Base-by-base conservation (phyloP, 1,139 yeast genomes). In the Blastobotrys raffinosifermentans region DNA sequence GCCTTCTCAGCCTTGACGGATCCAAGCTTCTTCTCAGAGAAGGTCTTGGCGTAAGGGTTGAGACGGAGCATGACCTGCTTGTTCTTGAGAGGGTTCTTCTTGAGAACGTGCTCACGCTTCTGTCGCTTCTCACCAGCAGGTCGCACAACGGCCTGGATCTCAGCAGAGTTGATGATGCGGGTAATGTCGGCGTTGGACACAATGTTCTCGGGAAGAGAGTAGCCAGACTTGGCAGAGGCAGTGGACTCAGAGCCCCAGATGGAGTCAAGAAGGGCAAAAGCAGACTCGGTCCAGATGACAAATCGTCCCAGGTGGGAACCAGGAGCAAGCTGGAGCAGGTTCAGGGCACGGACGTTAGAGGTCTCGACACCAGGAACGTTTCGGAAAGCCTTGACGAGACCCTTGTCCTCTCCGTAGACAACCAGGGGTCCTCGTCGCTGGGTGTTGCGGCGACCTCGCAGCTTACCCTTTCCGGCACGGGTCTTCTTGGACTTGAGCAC, bases 1-100 rank as follows among this genome's bases (percentile, higher is more conserved):
- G 80, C 58, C 68, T 71, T 67, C 58, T 72, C 79, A 67, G 70
- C 84, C 81, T 85, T 85, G 67, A 73, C 73, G 58, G 89, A 80
- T 63, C 94, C 95, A 60, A 82, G 74, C 75, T 85, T 84, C 75
- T 86, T 82, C 69, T 84, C 86, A 62, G 95, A 66, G 74, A 78
- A 87, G 61, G 91, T 94, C 83, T 86, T 86, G 64, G 98, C 97
- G 81, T 91, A 91, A 58, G 99, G 99, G 95, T 91, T 93, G 72
- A 91, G 83, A 79, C 96, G 86, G 71, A 87, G 81, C 68, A 87
- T 74, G 63, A 87, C 93, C 76, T 86, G 95, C 81, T 87, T 89
- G 96, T 93, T 91, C 91, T 86, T 91, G 70, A 91, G 87, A 75
- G 99, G 98, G 93, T 91, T 91, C 91, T 86, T 89, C 96, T 91